phyloP scores from a whole-genome alignment of 192 early-diverging fungal species.

The Helicostylum pulchrum region DNA sequence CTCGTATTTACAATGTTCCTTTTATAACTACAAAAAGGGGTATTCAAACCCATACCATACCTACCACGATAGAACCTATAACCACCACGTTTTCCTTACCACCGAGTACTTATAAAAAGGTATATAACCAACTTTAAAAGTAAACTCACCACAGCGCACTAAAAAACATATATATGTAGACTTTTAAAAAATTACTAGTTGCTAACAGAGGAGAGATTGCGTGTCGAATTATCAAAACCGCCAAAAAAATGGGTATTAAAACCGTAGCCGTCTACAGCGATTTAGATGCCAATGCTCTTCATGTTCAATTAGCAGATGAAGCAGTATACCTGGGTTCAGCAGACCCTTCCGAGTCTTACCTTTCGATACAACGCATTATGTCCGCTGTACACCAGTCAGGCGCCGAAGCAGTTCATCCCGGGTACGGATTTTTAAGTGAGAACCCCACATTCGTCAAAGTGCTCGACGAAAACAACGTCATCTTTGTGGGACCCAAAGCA shows the following conservation, averaged over 20 bases:
- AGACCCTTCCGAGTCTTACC: constrained; percentile 77
- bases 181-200: constrained; percentile 90
- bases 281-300: constrained; percentile 81
- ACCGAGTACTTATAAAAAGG: too few species aligned
- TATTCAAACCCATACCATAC: too few species aligned
- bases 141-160: too few species aligned
- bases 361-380: constrained; percentile 77
- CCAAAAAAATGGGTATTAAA: constrained; percentile 90
- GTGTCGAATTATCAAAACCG: constrained; percentile 87
- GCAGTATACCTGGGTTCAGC: constrained; percentile 80
- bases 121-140: too few species aligned
- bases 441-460: constrained; percentile 79
- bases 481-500: constrained; percentile 70
- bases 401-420: constrained; percentile 92
- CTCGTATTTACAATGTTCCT: too few species aligned
- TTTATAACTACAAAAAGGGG: too few species aligned
- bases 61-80: too few species aligned
- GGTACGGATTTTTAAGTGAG: constrained; percentile 95
- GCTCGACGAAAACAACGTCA: constrained; percentile 67
- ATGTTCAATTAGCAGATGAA: constrained; percentile 88
- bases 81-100: too few species aligned
- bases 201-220: constrained; percentile 98
- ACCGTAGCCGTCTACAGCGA: constrained; percentile 95
- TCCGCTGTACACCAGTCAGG: constrained; percentile 70
- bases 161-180: constrained; percentile 30